Evolutionary conservation across 352 stramenopile species (phyloP).

Genomic region (Peronospora tabacina): DNA sequence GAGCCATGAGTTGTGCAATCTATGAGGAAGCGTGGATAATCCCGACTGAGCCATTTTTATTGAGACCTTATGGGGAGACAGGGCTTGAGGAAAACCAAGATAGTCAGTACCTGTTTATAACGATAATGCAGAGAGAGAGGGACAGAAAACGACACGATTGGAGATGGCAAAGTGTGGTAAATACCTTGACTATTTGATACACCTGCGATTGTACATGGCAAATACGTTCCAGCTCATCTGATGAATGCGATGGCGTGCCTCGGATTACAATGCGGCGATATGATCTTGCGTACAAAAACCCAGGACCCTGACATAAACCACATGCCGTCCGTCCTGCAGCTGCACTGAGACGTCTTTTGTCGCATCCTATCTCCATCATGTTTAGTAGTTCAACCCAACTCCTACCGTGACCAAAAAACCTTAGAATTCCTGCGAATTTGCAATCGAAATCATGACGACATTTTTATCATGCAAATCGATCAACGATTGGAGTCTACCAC

Average conservation of each 20-base stretch:
- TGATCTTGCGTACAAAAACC: neutral
- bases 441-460: too few species aligned
- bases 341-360: too few species aligned
- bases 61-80: neutral
- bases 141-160: too few species aligned
- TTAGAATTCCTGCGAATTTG: too few species aligned
- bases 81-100: conserved; percentile 2
- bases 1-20: conserved; percentile 4
- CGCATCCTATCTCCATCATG: too few species aligned
- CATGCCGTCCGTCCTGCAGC: neutral
- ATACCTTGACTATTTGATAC: neutral
- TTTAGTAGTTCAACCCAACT: too few species aligned
- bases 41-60: conserved; percentile 22
- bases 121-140: neutral
- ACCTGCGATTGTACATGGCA: neutral
- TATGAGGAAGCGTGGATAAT: conserved; percentile 19
- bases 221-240: neutral
- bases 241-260: neutral
- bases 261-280: neutral
- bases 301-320: neutral
- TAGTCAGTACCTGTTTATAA: conserved; percentile 1
- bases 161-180: neutral
- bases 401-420: too few species aligned
- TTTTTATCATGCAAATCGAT: too few species aligned
- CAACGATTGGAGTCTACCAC: too few species aligned